A percentile compares a stretch with the other conserved stretches of the same genome.
These are phyloP conservation scores for Nicotiana knightiana DNA, from an alignment of 257 asterid species.

Conservation along the genomic window DNA sequence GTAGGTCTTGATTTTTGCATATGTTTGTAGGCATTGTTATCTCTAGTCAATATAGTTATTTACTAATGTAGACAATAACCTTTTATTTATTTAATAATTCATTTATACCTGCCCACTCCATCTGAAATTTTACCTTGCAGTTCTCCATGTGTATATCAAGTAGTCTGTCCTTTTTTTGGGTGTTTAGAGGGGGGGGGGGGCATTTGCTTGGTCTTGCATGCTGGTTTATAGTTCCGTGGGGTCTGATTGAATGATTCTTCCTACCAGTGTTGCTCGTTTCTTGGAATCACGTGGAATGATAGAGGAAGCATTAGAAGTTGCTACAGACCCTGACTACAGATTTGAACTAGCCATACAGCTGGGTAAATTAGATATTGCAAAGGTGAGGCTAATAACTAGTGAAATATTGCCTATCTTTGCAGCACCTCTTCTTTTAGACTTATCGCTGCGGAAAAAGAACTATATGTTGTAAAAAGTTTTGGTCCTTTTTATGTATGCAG, in stretches of 20 bases:
- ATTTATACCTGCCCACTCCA: background rate
- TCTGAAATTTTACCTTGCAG: background rate
- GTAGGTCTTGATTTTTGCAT: background rate
- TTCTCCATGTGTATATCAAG: background rate
- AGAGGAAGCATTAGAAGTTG: slow-evolving; percentile 90
- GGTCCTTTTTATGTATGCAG: slow-evolving; percentile 33
- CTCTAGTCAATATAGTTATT: background rate
- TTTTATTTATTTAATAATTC: background rate
- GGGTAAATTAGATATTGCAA: slow-evolving; percentile 77
- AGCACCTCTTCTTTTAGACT: background rate
- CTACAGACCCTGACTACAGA: slow-evolving; percentile 93
- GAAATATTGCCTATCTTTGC: background rate
- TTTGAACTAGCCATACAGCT: slow-evolving; percentile 93
- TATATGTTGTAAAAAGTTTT: background rate
- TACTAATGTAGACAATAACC: background rate
- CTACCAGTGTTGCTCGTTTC: slow-evolving; percentile 78
- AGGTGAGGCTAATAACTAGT: slow-evolving; percentile 41
- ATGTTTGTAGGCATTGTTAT: background rate
- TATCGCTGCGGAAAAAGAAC: background rate
- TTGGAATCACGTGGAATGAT: slow-evolving; percentile 96
- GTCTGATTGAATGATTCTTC: background rate
- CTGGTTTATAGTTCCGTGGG: background rate
- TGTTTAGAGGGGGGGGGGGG: background rate
- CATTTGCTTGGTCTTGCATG: background rate
- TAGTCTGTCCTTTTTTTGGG: background rate